A percentile compares a stretch with the other conserved stretches of the same genome.
phyloP scores from a whole-genome alignment of 1,139 yeast genomes.

The Yamadazyma spencermartinsiae region DNA sequence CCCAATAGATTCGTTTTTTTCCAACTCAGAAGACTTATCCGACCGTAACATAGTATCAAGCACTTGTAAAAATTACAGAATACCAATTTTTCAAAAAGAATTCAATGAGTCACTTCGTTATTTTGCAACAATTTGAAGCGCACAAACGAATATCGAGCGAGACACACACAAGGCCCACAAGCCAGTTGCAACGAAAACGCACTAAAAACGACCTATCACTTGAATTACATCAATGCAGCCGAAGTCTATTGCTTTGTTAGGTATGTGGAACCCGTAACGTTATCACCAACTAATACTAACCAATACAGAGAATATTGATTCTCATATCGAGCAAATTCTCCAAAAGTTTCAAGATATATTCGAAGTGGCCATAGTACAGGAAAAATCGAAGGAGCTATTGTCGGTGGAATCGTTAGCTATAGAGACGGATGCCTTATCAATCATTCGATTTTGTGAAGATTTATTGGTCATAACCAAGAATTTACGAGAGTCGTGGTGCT shows the following conservation, averaged over 20 bases:
- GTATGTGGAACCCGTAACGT: constrained; percentile 24
- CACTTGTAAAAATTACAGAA: not conserved
- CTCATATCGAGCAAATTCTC: constrained; percentile 42
- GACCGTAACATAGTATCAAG: too few species aligned
- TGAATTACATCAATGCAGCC: constrained; percentile 51
- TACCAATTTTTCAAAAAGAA: not conserved
- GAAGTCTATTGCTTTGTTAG: constrained; percentile 43
- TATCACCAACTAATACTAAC: constrained; percentile 18
- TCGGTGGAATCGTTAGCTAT: constrained; percentile 58
- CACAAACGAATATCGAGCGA: not conserved
- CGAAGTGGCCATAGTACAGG: constrained; percentile 42
- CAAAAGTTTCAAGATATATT: constrained; percentile 47
- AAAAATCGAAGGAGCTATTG: constrained; percentile 50
- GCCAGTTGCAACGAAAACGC: constrained; percentile 2
- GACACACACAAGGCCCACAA: not conserved
- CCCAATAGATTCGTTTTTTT: constrained; percentile 4
- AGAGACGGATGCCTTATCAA: constrained; percentile 53
- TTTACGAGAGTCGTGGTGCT: constrained; percentile 57
- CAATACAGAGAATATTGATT: constrained; percentile 37
- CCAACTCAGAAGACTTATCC: too few species aligned
- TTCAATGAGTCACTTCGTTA: not conserved
- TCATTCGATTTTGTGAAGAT: constrained; percentile 55
- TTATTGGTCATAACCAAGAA: constrained; percentile 48
- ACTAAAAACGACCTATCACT: too few species aligned
- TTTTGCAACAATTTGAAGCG: constrained; percentile 8